Evolutionary conservation across 768 basidiomycete species (phyloP).

Genomic region (Lactifluus volemus): DNA sequence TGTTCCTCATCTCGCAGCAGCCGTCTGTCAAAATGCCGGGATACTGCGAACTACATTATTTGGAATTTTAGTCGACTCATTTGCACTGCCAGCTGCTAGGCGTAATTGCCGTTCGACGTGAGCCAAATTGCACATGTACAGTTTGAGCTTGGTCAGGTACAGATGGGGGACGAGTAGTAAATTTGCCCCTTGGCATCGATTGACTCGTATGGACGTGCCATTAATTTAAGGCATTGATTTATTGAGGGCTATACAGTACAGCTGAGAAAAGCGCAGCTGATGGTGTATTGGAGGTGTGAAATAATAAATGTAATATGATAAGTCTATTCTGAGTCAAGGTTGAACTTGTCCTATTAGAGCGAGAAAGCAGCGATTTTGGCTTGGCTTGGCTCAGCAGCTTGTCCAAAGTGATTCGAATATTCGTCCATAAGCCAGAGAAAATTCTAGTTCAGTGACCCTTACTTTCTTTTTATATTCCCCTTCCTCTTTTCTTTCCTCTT

Average conservation of each 20-base stretch:
- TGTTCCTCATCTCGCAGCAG: not conserved
- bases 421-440: not conserved
- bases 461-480: not conserved
- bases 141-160: not conserved
- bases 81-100: not conserved
- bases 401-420: not conserved
- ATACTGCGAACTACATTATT: not conserved
- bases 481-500: conserved; percentile 3
- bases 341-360: not conserved
- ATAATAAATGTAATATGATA: not conserved
- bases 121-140: not conserved
- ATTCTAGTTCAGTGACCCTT: not conserved
- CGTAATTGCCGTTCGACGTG: too few relatives aligned
- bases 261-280: too few relatives aligned
- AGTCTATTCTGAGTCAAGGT: conserved; percentile 1
- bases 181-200: too few relatives aligned
- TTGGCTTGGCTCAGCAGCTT: not conserved
- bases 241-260: too few relatives aligned
- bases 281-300: too few relatives aligned
- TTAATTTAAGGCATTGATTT: too few relatives aligned
- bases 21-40: not conserved
- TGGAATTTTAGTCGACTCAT: not conserved
- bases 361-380: too few relatives aligned
- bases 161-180: not conserved
- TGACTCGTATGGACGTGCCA: too few relatives aligned